A percentile compares a stretch with the other conserved stretches of the same genome.
These are phyloP conservation scores for Botrytis pseudocinerea DNA, from an alignment of 2,329 filamentous ascomycete genomes.

Conservation along the genomic window DNA sequence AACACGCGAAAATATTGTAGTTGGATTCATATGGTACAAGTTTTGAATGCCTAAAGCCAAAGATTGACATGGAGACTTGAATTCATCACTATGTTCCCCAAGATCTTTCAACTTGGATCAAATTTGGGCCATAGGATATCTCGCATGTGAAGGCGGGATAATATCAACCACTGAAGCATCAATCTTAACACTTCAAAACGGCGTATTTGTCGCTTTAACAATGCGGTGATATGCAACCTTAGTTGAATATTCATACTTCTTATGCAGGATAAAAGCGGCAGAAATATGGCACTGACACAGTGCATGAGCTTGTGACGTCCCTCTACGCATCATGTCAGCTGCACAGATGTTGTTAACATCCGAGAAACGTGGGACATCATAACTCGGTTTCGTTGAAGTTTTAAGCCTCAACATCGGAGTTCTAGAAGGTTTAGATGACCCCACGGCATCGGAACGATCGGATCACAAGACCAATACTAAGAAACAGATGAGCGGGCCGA, in stretches of 20 bases:
- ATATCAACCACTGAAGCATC: neutral
- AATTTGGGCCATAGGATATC: neutral
- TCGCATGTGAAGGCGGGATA: neutral
- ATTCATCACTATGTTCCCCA: neutral
- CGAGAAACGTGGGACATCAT: neutral
- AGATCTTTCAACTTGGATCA: neutral
- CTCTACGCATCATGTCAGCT: neutral
- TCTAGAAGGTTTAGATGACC: neutral
- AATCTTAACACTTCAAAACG: neutral
- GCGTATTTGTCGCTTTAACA: neutral
- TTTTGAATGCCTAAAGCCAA: neutral
- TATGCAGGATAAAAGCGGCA: neutral
- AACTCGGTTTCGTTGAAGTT: neutral
- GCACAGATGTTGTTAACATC: neutral
- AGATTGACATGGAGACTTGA: neutral
- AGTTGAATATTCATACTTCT: neutral
- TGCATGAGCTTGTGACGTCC: neutral
- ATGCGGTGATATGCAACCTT: neutral
- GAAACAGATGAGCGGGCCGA: neutral
- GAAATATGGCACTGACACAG: fast-evolving
- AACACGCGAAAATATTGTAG: neutral
- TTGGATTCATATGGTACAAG: neutral
- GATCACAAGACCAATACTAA: neutral
- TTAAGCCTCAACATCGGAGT: neutral
- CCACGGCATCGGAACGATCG: neutral